Evolutionary conservation across 805 yeast genomes (phyloP).

Genomic region (Saturnispora mendoncae): DNA sequence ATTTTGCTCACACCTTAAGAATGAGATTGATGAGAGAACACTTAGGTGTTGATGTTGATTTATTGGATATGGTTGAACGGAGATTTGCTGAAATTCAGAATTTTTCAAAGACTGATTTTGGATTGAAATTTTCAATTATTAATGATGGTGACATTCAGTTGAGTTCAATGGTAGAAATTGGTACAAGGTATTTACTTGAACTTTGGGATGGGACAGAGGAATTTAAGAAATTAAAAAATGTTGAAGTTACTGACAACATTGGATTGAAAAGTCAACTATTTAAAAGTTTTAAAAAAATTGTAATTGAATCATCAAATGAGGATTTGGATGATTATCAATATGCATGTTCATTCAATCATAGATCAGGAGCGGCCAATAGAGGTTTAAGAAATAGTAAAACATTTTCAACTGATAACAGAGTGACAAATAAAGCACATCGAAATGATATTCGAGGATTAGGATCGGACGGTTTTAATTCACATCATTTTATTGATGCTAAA

Average conservation of each 20-base stretch:
- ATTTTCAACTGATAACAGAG: slow-evolving; percentile 73
- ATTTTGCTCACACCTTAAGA: slow-evolving; percentile 82
- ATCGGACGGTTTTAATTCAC: slow-evolving; percentile 48
- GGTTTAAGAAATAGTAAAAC: slow-evolving; percentile 82
- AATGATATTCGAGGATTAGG: slow-evolving; percentile 76
- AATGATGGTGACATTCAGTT: slow-evolving; percentile 27
- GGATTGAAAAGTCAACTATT: slow-evolving; percentile 19
- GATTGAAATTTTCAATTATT: slow-evolving; percentile 37
- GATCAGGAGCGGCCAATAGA: slow-evolving; percentile 79
- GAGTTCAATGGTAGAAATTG: slow-evolving; percentile 70
- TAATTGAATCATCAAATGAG: slow-evolving; percentile 16
- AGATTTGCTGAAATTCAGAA: slow-evolving; percentile 45
- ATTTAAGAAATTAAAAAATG: slow-evolving; percentile 16
- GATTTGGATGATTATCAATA: slow-evolving; percentile 23
- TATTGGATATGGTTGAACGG: slow-evolving; percentile 72
- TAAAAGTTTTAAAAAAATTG: slow-evolving; percentile 17
- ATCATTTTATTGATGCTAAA: slow-evolving; percentile 39
- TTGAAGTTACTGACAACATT: slow-evolving; percentile 12
- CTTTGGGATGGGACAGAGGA: slow-evolving; percentile 27
- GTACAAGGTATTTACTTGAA: slow-evolving; percentile 56
- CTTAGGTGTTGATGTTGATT: slow-evolving; percentile 86
- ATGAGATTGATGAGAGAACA: slow-evolving; percentile 95
- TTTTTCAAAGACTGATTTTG: slow-evolving; percentile 35
- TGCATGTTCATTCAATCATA: slow-evolving; percentile 62
- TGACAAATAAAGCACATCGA: slow-evolving; percentile 55